These are phyloP conservation scores for Fusarium veterinarium DNA, from an alignment of 2,329 filamentous ascomycete genomes.

Conservation along the genomic window DNA sequence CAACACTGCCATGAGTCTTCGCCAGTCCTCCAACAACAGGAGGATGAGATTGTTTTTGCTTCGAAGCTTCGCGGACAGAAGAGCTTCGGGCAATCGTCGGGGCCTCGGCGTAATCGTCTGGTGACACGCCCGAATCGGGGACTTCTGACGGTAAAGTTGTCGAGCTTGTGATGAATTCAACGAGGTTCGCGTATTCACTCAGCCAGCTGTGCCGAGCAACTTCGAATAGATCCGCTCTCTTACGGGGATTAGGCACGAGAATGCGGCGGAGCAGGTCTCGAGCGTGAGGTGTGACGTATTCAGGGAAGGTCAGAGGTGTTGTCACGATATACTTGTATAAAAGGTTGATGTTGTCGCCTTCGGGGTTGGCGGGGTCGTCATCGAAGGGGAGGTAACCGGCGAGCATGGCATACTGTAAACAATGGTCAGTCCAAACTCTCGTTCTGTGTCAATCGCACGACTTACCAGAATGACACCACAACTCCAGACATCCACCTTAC, in stretches of 20 bases:
- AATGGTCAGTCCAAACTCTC: slow-evolving; percentile 19
- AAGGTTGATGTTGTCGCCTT: slow-evolving; percentile 98
- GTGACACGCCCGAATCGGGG: slow-evolving; percentile 77
- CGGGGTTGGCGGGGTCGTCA: slow-evolving; percentile 96
- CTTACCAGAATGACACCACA: slow-evolving; percentile 97
- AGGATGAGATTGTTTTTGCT: slow-evolving; percentile 67
- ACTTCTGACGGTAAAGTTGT: slow-evolving; percentile 90
- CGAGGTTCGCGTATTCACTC: slow-evolving; percentile 95
- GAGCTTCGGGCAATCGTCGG: slow-evolving; percentile 82
- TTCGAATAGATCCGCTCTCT: slow-evolving; percentile 95
- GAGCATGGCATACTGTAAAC: slow-evolving; percentile 92
- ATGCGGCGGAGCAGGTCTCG: slow-evolving; percentile 92
- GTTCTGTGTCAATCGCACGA: slow-evolving; percentile 30
- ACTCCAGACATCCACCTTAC: slow-evolving; percentile 99
- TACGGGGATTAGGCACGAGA: slow-evolving; percentile 92
- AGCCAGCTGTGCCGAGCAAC: slow-evolving; percentile 98
- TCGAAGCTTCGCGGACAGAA: slow-evolving; percentile 89
- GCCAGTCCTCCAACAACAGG: slow-evolving; percentile 70
- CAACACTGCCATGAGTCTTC: slow-evolving; percentile 80
- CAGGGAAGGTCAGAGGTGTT: slow-evolving; percentile 95
- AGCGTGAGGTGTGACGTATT: slow-evolving; percentile 98
- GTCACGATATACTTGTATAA: slow-evolving; percentile 99
- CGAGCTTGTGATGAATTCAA: slow-evolving; percentile 96
- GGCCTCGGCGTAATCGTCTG: slow-evolving; percentile 66
- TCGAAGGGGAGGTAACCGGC: slow-evolving; percentile 98